Percentiles rank a stretch among this genome's conserved stretches.
Conservation (phyloP, 2,329 filamentous ascomycete genomes). For the Botrytis sinoallii region DNA sequence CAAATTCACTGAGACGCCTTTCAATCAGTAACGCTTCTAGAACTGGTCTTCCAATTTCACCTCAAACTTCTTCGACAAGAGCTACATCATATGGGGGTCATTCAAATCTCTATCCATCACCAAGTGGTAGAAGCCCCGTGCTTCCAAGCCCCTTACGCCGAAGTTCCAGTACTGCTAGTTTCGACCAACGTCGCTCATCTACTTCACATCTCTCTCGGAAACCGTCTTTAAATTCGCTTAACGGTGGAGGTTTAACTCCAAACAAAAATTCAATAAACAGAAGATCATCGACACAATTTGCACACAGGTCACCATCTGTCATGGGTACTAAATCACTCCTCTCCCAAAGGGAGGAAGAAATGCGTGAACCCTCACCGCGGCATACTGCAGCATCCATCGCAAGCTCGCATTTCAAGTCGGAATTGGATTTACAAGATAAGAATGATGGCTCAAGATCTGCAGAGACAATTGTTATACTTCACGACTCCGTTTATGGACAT, state of each 20-base stretch:
- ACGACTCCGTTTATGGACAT: constrained; percentile 94
- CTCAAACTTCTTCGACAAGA: constrained; percentile 21
- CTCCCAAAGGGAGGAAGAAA: constrained; percentile 37
- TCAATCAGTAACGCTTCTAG: constrained; percentile 29
- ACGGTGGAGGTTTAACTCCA: constrained; percentile 39
- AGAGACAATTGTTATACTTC: constrained; percentile 78
- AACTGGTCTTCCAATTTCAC: constrained; percentile 25
- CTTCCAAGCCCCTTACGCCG: constrained; percentile 37
- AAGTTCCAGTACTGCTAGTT: constrained; percentile 44
- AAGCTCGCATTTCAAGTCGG: constrained; percentile 35
- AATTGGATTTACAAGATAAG: constrained; percentile 34
- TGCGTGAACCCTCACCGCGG: constrained; percentile 37
- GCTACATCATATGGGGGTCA: constrained; percentile 12
- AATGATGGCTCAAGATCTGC: constrained; percentile 37
- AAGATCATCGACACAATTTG: constrained; percentile 44
- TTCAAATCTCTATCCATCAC: constrained; percentile 25
- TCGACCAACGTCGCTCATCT: constrained; percentile 40
- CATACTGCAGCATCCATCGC: constrained; percentile 49
- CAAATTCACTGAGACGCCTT: constrained; percentile 45
- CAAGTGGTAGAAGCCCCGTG: constrained; percentile 31
- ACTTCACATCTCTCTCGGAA: constrained; percentile 44
- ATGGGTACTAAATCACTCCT: constrained; percentile 42
- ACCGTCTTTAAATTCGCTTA: constrained; percentile 44
- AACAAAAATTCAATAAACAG: constrained; percentile 40
- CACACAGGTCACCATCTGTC: constrained; percentile 33